Percentiles rank a stretch among this genome's conserved stretches.
Conservation (phyloP, 2,329 filamentous ascomycete species). For the Emmonsiellopsis sp. region DNA sequence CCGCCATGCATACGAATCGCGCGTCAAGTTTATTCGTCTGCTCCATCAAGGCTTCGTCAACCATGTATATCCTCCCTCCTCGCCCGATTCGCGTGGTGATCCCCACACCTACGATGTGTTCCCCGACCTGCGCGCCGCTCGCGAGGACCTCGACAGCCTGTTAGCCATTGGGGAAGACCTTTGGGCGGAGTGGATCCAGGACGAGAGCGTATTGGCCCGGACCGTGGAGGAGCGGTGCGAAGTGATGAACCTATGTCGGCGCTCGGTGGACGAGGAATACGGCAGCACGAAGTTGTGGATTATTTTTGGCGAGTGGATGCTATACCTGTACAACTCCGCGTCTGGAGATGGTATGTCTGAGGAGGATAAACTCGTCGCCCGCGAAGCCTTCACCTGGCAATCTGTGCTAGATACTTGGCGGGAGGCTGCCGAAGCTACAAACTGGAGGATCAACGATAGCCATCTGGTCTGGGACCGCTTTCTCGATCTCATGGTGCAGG, state of each 20-base stretch:
- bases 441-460: slow-evolving; percentile 53
- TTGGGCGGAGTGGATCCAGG: slow-evolving; percentile 56
- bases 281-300: slow-evolving; percentile 53
- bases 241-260: slow-evolving; percentile 51
- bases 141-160: slow-evolving; percentile 52
- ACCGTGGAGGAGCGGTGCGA: slow-evolving; percentile 48
- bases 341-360: slow-evolving; percentile 37
- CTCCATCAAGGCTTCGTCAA: slow-evolving; percentile 40
- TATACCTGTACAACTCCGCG: slow-evolving; percentile 46
- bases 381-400: slow-evolving; percentile 51
- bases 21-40: slow-evolving; percentile 38
- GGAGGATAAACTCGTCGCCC: slow-evolving; percentile 49
- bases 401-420: slow-evolving; percentile 48
- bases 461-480: slow-evolving; percentile 55
- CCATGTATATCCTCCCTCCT: slow-evolving; percentile 38
- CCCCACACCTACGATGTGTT: slow-evolving; percentile 39
- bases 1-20: slow-evolving; percentile 39
- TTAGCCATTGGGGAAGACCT: slow-evolving; percentile 56
- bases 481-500: slow-evolving; percentile 45
- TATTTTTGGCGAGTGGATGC: slow-evolving; percentile 54
- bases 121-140: slow-evolving; percentile 37
- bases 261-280: slow-evolving; percentile 53
- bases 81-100: slow-evolving; percentile 36
- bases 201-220: slow-evolving; percentile 50
- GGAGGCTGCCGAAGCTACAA: slow-evolving; percentile 47